Evolutionary conservation across 2,329 filamentous ascomycete genomes (phyloP).

Genomic region (Monilinia laxa): DNA sequence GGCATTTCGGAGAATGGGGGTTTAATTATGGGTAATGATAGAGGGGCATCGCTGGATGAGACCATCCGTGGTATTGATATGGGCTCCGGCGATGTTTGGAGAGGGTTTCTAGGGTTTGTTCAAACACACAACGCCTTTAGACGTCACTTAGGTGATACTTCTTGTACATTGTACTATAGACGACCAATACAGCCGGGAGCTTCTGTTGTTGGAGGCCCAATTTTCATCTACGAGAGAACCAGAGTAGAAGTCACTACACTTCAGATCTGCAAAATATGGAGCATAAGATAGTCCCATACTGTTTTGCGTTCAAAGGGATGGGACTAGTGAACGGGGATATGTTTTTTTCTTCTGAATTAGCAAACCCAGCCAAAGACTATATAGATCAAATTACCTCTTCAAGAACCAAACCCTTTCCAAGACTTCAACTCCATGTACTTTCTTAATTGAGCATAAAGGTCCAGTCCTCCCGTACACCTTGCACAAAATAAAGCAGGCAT

Average conservation of each 20-base stretch:
- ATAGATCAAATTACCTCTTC: not conserved
- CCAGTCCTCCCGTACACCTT: not conserved
- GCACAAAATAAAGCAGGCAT: not conserved
- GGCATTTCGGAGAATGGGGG: conserved; percentile 21
- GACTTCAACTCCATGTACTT: not conserved
- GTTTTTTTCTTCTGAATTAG: not conserved
- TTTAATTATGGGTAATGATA: conserved; percentile 36
- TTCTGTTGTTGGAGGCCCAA: conserved; percentile 24
- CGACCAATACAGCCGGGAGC: conserved; percentile 31
- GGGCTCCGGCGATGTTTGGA: conserved; percentile 31
- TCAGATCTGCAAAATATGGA: not conserved
- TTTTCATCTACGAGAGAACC: conserved; percentile 20
- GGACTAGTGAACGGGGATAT: not conserved
- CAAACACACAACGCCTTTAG: conserved; percentile 38
- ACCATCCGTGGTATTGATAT: conserved; percentile 26
- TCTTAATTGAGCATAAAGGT: not conserved
- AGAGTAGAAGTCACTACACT: conserved; percentile 7
- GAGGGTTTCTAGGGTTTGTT: conserved; percentile 28
- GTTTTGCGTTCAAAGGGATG: not conserved
- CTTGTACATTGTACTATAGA: conserved; percentile 43
- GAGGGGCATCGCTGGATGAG: conserved; percentile 30
- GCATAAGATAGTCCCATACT: not conserved
- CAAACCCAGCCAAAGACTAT: conserved; percentile 4
- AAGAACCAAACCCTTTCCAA: not conserved
- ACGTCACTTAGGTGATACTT: conserved; percentile 39